Conservation (phyloP, 2,329 filamentous ascomycete genomes). For the Plenodomus lindquistii region DNA sequence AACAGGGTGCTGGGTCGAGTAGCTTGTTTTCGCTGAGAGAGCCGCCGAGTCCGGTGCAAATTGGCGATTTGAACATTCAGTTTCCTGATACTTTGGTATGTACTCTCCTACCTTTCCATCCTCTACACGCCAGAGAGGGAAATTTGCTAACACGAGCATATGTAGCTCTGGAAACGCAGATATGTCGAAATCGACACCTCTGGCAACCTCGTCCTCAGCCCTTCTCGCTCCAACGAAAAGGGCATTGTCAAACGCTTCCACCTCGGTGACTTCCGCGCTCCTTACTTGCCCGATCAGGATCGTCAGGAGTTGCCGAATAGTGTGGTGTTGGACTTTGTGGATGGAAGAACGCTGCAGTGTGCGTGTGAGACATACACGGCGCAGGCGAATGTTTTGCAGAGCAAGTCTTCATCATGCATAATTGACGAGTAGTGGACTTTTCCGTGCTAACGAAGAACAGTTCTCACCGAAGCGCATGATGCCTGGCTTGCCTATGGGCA, state of each 20-base stretch:
- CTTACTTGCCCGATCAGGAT: conserved; percentile 85
- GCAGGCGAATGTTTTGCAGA: conserved; percentile 43
- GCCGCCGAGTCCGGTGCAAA: conserved; percentile 63
- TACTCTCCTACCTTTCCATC: too few species aligned
- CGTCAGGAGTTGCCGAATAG: conserved; percentile 92
- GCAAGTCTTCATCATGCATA: conserved; percentile 20
- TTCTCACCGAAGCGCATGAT: conserved; percentile 43
- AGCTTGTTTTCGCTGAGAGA: conserved; percentile 41
- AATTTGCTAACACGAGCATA: background rate
- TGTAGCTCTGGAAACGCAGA: conserved; percentile 84
- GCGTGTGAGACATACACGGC: conserved; percentile 49
- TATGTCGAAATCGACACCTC: conserved; percentile 82
- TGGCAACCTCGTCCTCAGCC: conserved; percentile 80
- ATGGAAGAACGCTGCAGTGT: conserved; percentile 66
- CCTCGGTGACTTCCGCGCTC: conserved; percentile 78
- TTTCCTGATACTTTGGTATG: conserved; percentile 88
- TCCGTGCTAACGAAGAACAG: conserved; percentile 25
- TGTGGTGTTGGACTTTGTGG: conserved; percentile 64
- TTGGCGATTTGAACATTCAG: conserved; percentile 94
- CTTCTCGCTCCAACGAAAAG: conserved; percentile 65
- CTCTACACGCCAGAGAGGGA: too few species aligned
- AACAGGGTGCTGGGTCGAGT: conserved; percentile 38
- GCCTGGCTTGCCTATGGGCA: conserved; percentile 42
- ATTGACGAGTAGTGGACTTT: background rate
- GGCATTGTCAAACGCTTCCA: conserved; percentile 79